Evolutionary conservation across 2,329 filamentous ascomycete genomes (phyloP), one percentile per base, ranked within the genome.

Genomic region (Talaromyces sp.): DNA sequence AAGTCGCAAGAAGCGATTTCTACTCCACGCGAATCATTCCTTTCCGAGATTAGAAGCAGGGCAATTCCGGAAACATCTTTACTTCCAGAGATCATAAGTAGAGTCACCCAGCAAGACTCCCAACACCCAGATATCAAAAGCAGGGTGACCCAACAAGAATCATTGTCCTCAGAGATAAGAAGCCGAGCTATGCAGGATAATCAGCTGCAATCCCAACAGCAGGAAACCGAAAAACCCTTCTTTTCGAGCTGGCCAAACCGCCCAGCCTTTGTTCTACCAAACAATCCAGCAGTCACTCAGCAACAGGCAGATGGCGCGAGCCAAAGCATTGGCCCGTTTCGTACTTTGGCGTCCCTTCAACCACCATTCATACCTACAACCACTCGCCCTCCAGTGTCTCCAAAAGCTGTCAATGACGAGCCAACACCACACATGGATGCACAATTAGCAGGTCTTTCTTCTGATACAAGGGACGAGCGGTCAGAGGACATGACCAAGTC

Each of bases 231-330:
- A 24, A 57, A 27, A 2, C 54, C 64, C 16, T 37, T 62, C n/a
- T 65, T 65, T 16, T 58, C 60, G 14, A 65, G 39, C 27, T 65
- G 64, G 64, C 64, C 64, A n/a, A 62, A 65, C 35, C 64, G 64
- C 19, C 59, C 64, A 62, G 60, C 59, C 2, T 59, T 59, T 52
- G 60, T 62, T 8, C 37, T 47, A 22, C 56, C 60, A 31, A 7
- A 52, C 13, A 37, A 27, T 5, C 43, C 41, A 14, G 41, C 59
- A 31, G 52, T 59, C 24, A 24, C 41, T 24, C 52, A 33, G 9
- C 13, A 14, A 24, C 47, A 50, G 24, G 47, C 24, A 27, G 24
- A 16, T 9, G 6, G 27, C 27, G 27, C 3, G 5, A 50, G 22
- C 24, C 47, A 24, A 50, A 50, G 3, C 9, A 14, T 16, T 7